phyloP scores from a whole-genome alignment of 345 rosid species.

The Populus ilicifolia region DNA sequence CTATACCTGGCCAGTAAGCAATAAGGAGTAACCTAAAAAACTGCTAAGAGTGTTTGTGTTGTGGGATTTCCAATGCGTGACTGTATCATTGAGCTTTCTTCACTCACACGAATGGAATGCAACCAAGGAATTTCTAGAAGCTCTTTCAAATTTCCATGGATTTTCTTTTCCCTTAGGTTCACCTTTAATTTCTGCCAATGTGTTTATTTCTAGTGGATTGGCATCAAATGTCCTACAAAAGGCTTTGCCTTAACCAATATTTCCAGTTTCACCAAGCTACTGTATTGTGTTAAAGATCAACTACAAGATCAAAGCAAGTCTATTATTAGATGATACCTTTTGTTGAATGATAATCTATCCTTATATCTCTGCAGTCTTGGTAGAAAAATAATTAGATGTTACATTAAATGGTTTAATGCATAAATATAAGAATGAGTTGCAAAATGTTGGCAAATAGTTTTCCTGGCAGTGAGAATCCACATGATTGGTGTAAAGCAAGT shows the following conservation, averaged over 20 bases:
- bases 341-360: neutral
- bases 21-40: neutral
- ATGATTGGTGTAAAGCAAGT: neutral
- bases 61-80: neutral
- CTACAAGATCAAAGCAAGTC: neutral
- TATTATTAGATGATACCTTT: neutral
- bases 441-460: neutral
- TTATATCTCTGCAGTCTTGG: neutral
- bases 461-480: neutral
- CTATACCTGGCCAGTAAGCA: neutral
- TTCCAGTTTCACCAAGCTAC: too few species aligned
- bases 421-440: neutral
- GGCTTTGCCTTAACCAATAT: too few species aligned
- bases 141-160: neutral
- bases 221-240: neutral
- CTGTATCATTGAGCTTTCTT: neutral
- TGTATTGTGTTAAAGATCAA: neutral
- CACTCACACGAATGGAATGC: neutral
- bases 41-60: neutral
- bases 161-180: neutral
- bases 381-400: neutral
- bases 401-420: too few species aligned
- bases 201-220: neutral
- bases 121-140: neutral
- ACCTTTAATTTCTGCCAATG: neutral